A percentile compares a stretch with the other conserved stretches of the same genome.
Conservation (phyloP, 2,329 filamentous ascomycete species). For the Bipolaris zeicola region DNA sequence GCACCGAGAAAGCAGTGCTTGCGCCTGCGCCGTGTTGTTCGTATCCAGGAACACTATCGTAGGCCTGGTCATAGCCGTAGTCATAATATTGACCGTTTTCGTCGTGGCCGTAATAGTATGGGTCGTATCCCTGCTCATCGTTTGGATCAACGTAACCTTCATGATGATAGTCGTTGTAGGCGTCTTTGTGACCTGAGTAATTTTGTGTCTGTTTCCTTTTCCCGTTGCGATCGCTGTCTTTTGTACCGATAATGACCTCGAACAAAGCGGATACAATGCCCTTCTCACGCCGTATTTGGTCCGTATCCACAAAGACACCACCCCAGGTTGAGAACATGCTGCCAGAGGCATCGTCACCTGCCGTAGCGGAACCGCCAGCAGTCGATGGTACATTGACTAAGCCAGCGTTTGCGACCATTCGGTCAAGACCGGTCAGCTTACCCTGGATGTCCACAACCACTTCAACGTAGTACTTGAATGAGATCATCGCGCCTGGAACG, state of each 20-base stretch:
- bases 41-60: conserved; percentile 39
- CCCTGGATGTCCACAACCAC: conserved; percentile 92
- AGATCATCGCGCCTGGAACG: conserved; percentile 92
- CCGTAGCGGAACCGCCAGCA: conserved; percentile 47
- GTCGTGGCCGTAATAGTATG: conserved; percentile 41
- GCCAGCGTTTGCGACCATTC: conserved; percentile 62
- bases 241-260: conserved; percentile 84
- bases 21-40: conserved; percentile 34
- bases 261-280: conserved; percentile 87
- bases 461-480: conserved; percentile 92
- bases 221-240: conserved; percentile 68
- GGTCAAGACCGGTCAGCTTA: conserved; percentile 76
- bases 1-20: conserved; percentile 56
- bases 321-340: conserved; percentile 61
- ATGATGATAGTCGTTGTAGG: conserved; percentile 31
- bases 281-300: conserved; percentile 83
- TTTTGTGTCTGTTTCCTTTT: conserved; percentile 48
- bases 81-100: conserved; percentile 41
- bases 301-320: conserved; percentile 82
- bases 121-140: conserved; percentile 27
- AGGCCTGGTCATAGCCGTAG: conserved; percentile 40
- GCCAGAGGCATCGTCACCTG: conserved; percentile 47
- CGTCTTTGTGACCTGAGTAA: conserved; percentile 16
- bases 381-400: conserved; percentile 55
- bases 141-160: conserved; percentile 22